Evolutionary conservation across 2,329 filamentous ascomycete species (phyloP), one percentile per base, ranked within the genome.

Genomic region (Diaporthe caulivora): DNA sequence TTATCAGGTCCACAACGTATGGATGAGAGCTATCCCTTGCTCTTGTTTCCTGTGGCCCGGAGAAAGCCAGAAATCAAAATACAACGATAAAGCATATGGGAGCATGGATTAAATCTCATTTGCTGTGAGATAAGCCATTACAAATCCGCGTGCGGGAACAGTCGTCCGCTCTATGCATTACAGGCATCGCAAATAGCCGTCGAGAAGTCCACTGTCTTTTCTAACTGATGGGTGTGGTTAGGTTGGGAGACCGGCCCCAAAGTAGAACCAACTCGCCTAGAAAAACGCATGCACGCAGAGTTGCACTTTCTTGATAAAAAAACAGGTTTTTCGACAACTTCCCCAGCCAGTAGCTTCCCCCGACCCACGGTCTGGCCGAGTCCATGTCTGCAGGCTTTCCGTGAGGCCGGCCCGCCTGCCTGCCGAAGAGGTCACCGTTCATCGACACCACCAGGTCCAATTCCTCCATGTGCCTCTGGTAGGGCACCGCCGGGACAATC

Each of bases 311-410:
- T 42, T 9, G 51, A 65, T 15, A 26, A 60, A 70, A 71, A 71
- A 71, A 71, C 69, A 58, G 57, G 69, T 71, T 71, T 71, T 62
- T 53, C 37, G 10, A 71, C 44, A 60, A 18, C n/a, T 62, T 54
- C 69, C 49, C 24, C 34, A 51, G 31, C 55, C 55, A 62, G 55
- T 62, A 40, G 55, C 26, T 44, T 62, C 21, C 69, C 31, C 29
- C 37, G 68, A 60, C 31, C 69, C 44, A 67, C 26, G 69, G 24
- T 53, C 55, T 62, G 37, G 44, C 69, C 57, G 44, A 71, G 69
- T 60, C 69, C 69, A 62, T 62, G 53, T 37, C 37, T 67, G 62
- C 62, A 67, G 26, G 42, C 49, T 34, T 34, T 37, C 68, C 55
- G 44, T 37, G 34, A 71, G 44, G 51, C 55, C 54, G 55, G 55